These are phyloP conservation scores for Curvularia lunata DNA, from an alignment of 2,329 filamentous ascomycete genomes.

Conservation along the genomic window DNA sequence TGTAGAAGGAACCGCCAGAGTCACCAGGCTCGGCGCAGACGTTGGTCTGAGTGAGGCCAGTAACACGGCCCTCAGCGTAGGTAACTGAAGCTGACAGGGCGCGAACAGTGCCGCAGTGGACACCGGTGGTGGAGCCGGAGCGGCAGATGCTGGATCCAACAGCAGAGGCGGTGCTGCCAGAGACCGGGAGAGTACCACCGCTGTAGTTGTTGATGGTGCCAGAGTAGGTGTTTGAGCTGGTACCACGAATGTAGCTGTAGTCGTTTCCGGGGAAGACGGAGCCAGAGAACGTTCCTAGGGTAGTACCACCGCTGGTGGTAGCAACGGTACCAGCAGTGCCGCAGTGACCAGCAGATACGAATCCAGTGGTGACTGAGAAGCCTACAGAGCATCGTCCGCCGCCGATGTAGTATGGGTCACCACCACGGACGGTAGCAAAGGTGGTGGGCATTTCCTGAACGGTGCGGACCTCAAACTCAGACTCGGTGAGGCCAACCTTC, in stretches of 20 bases:
- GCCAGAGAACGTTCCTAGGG: slow-evolving; percentile 48
- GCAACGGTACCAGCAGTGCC: slow-evolving; percentile 41
- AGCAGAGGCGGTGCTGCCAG: slow-evolving; percentile 49
- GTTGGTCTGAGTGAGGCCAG: slow-evolving; percentile 51
- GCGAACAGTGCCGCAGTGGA: slow-evolving; percentile 50
- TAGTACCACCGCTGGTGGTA: slow-evolving; percentile 42
- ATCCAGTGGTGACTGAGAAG: slow-evolving; percentile 52
- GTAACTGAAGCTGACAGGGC: slow-evolving; percentile 47
- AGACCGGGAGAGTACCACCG: slow-evolving; percentile 41
- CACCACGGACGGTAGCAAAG: slow-evolving; percentile 48
- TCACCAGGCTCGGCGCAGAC: slow-evolving; percentile 54
- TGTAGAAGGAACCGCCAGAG: slow-evolving; percentile 52
- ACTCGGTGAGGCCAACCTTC: slow-evolving; percentile 47
- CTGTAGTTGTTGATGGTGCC: slow-evolving; percentile 47
- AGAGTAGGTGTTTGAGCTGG: slow-evolving; percentile 41
- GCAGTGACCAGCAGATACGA: slow-evolving; percentile 53
- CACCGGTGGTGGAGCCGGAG: slow-evolving; percentile 53
- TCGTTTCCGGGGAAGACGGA: slow-evolving; percentile 52
- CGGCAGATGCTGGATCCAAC: slow-evolving; percentile 51
- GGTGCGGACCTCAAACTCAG: slow-evolving; percentile 49
- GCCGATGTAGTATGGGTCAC: slow-evolving; percentile 50
- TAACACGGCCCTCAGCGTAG: slow-evolving; percentile 51
- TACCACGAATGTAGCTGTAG: slow-evolving; percentile 49
- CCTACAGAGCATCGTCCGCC: slow-evolving; percentile 49
- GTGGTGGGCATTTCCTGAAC: slow-evolving; percentile 46